Base-by-base conservation (phyloP, 306 rosid genomes). In the Parietaria judaica region DNA sequence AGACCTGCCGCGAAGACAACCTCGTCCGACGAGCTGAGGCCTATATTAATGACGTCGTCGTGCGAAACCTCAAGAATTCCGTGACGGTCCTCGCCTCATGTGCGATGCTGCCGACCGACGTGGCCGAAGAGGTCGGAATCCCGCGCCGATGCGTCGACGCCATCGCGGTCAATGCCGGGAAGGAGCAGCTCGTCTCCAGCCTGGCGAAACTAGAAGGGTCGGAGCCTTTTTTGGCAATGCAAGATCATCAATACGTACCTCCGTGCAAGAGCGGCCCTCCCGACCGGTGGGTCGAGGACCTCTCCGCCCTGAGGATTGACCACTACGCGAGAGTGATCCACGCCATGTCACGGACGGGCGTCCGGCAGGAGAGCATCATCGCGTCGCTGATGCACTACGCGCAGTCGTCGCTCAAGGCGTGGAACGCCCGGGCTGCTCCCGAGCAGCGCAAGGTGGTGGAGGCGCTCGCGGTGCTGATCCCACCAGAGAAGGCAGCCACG, bases 221-320 rank as follows among this genome's bases (percentile, higher is more conserved):
- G 96, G 97, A 61, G 74, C 84, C 47, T 54, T 70, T 0, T 45
- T 70, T 8, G 34, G 84, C 8, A 81, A 83, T 23, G 31, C 31
- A 23, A 23, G 31, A 23, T 23, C 31, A 23, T 23, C 31, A 23
- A 23, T 23, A 23, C 31, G 31, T 23, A 23, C 31, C 31, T 23
- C 31, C 31, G 31, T 23, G 1, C 12, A 82, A 81, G 73, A 74
- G 73, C n/a, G 67, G 54, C 60, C 68, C 63, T 67, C 64, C 72
- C 37, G 94, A 83, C 36, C 84, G 97, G 90, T 90, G 97, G 97
- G 78, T 83, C 48, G 90, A 86, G 65, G 90, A 90, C 78, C 84
- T 90, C 35, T 81, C 90, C 0, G 39, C 78, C 0, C 60, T 90
- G 16, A 66, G 73, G 16, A 81, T 90, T 6, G 94, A 83, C 66